Evolutionary conservation across 306 rosid species (phyloP).

Genomic region (Citrullus mucosospermus): DNA sequence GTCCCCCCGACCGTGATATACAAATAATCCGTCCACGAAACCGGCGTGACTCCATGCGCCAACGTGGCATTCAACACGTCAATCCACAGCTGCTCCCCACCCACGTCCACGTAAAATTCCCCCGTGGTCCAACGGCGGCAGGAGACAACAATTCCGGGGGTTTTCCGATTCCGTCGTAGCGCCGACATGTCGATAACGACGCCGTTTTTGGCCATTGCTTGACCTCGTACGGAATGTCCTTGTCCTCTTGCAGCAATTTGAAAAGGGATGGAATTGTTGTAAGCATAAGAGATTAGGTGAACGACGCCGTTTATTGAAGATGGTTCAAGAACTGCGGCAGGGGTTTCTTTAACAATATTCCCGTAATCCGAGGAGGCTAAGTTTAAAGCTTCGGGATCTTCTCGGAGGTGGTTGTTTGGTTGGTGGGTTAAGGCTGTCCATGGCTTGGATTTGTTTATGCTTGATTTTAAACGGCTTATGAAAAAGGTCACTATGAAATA

Average conservation of each 20-base stretch:
- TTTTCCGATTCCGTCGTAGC: conserved; percentile 10
- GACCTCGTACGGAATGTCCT: conserved; percentile 70
- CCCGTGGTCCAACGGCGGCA: conserved; percentile 2
- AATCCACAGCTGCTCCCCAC: conserved; percentile 74
- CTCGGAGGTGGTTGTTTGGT: conserved; percentile 9
- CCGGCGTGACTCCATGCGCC: conserved; percentile 42
- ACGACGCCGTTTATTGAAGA: conserved; percentile 29
- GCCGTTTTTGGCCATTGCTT: conserved; percentile 49
- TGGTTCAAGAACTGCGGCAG: conserved; percentile 46
- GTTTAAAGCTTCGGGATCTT: conserved; percentile 33
- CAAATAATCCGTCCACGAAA: conserved; percentile 82
- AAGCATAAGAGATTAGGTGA: conserved; percentile 25
- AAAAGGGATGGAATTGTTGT: conserved; percentile 13
- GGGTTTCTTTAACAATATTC: conserved; percentile 33
- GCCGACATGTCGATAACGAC: conserved; percentile 64
- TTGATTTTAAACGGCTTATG: conserved; percentile 27
- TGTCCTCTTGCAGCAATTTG: conserved; percentile 58
- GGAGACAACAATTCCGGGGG: conserved; percentile 20
- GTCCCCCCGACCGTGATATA: conserved; percentile 71
- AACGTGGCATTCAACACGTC: conserved; percentile 51
- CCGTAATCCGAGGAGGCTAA: conserved; percentile 60
- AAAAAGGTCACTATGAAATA: conserved; percentile 17
- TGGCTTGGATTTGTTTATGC: conserved; percentile 27
- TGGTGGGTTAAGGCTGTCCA: not conserved
- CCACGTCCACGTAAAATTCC: conserved; percentile 45